A percentile compares a stretch with the other conserved stretches of the same genome.
phyloP scores from a whole-genome alignment of 2,329 filamentous ascomycete species.

The Dactylellina parvicollis region DNA sequence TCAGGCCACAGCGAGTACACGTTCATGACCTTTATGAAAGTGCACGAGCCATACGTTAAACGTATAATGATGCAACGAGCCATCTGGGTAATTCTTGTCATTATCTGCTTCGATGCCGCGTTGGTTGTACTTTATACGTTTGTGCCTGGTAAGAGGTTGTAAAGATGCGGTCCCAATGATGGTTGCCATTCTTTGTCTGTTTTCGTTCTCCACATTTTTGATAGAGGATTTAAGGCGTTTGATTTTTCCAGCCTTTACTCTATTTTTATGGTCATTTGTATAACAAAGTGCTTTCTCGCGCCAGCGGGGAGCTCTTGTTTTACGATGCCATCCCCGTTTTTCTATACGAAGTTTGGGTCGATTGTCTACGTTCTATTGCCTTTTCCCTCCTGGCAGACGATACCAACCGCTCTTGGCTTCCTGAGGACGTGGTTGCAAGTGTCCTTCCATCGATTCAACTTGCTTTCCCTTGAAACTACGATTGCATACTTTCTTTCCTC shows the following conservation, averaged over 20 bases:
- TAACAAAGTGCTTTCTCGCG: background rate
- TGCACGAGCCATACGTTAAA: constrained; percentile 90
- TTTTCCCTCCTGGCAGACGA: background rate
- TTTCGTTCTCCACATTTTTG: background rate
- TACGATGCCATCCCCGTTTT: background rate
- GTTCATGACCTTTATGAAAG: constrained; percentile 86
- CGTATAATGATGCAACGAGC: constrained; percentile 85
- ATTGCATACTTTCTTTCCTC: no score
- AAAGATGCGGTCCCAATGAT: constrained; percentile 27
- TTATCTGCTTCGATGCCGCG: constrained; percentile 79
- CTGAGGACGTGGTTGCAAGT: background rate
- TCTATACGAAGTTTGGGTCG: background rate
- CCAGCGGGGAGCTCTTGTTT: background rate
- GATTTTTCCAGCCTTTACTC: background rate
- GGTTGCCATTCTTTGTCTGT: background rate
- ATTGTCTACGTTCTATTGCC: background rate
- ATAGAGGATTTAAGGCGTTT: background rate
- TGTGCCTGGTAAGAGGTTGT: constrained; percentile 87
- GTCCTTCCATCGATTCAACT: background rate
- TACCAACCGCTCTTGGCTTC: background rate
- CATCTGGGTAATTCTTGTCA: constrained; percentile 79
- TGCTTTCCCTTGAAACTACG: no score
- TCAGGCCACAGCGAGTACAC: constrained; percentile 96
- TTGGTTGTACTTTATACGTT: constrained; percentile 91
- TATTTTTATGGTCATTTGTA: background rate